Evolutionary conservation across 106 monocot genomes (phyloP).

Genomic region (Dendrobium huoshanense): DNA sequence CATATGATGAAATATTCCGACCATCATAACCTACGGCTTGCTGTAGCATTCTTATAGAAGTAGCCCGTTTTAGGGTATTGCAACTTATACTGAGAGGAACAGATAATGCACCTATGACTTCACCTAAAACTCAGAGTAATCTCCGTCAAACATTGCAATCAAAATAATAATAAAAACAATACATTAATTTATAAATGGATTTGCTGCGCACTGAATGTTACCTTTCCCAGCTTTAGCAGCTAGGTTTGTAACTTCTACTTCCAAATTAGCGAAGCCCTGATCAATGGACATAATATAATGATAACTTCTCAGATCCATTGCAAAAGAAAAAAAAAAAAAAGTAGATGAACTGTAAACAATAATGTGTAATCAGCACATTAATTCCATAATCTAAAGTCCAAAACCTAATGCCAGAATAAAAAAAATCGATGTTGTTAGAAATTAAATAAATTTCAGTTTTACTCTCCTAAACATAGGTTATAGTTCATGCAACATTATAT

Average conservation of each 20-base stretch:
- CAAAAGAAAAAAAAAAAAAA: neutral
- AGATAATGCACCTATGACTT: slow-evolving; percentile 76
- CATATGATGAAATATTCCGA: slow-evolving; percentile 38
- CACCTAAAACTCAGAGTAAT: slow-evolving; percentile 43
- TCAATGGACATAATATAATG: slow-evolving; percentile 6
- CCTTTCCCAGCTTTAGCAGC: slow-evolving; percentile 95
- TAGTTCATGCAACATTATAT: neutral
- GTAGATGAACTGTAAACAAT: neutral
- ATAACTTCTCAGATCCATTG: slow-evolving; percentile 3
- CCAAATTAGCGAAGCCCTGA: slow-evolving; percentile 69
- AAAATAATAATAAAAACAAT: neutral
- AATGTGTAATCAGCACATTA: neutral
- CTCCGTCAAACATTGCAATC: neutral
- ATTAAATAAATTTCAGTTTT: neutral
- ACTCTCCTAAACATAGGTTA: neutral
- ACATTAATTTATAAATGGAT: neutral
- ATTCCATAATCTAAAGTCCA: neutral
- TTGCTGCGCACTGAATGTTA: slow-evolving; percentile 12
- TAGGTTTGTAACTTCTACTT: slow-evolving; percentile 95
- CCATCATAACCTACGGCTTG: slow-evolving; percentile 37
- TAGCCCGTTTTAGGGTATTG: slow-evolving; percentile 57
- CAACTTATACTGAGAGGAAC: slow-evolving; percentile 56
- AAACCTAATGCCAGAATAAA: no score
- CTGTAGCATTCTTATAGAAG: slow-evolving; percentile 67
- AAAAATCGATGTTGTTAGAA: neutral